These are phyloP conservation scores for Williopsis jadinii DNA, from an alignment of 1,139 yeast species.

Conservation along the genomic window DNA sequence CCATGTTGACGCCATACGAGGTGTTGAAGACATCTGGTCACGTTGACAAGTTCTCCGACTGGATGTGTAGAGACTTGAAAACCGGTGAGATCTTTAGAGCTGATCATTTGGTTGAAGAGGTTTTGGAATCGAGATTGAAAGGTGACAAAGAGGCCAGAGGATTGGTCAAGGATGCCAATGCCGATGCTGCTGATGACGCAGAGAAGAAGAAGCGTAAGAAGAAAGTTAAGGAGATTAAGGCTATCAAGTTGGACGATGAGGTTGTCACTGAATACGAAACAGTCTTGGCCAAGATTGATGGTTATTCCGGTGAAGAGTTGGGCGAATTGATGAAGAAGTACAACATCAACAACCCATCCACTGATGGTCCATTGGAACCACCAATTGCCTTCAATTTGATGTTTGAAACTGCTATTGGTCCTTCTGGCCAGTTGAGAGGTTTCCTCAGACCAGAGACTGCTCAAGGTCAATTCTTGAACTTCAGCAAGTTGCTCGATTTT, in stretches of 20 bases:
- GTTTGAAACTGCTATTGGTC: slow-evolving; percentile 99
- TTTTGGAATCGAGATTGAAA: slow-evolving; percentile 87
- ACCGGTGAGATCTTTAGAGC: slow-evolving; percentile 99
- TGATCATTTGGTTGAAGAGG: slow-evolving; percentile 97
- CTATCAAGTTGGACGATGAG: slow-evolving; percentile 75
- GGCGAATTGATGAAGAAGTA: slow-evolving; percentile 81
- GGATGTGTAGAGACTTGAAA: slow-evolving; percentile 96
- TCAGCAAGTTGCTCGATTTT: slow-evolving; percentile 85
- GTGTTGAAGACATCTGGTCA: slow-evolving; percentile 98
- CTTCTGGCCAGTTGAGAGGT: slow-evolving; percentile 94
- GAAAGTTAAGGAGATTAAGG: slow-evolving; percentile 94
- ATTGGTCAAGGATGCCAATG: slow-evolving; percentile 48
- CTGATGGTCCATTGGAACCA: slow-evolving; percentile 77
- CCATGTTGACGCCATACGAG: slow-evolving; percentile 96
- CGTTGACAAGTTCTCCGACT: slow-evolving; percentile 97
- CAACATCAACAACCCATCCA: slow-evolving; percentile 84
- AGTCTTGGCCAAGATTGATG: slow-evolving; percentile 90
- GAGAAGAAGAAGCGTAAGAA: slow-evolving; percentile 84
- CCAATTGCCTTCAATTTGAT: slow-evolving; percentile 96
- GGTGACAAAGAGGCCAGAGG: slow-evolving; percentile 98
- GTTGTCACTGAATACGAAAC: slow-evolving; percentile 75
- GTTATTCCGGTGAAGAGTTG: slow-evolving; percentile 85
- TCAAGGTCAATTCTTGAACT: slow-evolving; percentile 97
- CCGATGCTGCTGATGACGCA: slow-evolving; percentile 57
- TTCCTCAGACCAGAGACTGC: slow-evolving; percentile 98